Base-by-base conservation (phyloP, 306 rosid genomes). In the Acmispon strigosus region DNA sequence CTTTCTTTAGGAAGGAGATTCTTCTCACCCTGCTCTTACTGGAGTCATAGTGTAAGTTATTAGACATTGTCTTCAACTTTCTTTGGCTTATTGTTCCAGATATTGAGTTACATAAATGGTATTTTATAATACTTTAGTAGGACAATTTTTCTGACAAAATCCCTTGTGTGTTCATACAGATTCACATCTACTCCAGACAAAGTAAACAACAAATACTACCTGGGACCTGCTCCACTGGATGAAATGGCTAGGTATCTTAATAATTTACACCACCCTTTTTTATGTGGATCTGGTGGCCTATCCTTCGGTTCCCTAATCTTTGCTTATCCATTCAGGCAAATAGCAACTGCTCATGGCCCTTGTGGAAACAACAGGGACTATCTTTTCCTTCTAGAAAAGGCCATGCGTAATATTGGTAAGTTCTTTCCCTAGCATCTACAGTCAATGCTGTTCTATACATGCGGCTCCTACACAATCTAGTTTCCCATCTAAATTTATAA, bases 291-390 rank as follows among this genome's bases (percentile, higher is more conserved):
- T 15, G 19, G 37, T 12, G 7, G 44, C 29, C 66, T 60, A 39
- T 24, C 16, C 9, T 15, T 60, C 2, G 19, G 2, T 19, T 75
- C 4, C 12, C 66, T 62, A 16, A 71, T 67, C 6, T 34, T 10
- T 58, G 57, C 12, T 77, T 27, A 22, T 34, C 36, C 47, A n/a
- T 75, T 42, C 89, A 94, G 99, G 72, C 96, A 95, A 91, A 95
- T 95, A 66, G 97, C 99, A 61, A 87, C 96, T 50, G 97, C 99
- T 13, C 6, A n/a, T 73, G 99, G 99, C 1, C 99, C 99, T n/a
- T 91, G 93, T 15, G 99, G 99, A 62, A 89, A 95, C 80, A 95
- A 91, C 39, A 82, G 90, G 53, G 97, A 95, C 65, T 95, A 95
- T 45, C 42, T 95, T 65, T 95, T 95, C 78, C 83, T 67, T 48